Evolutionary conservation across 768 basidiomycete species (phyloP), one percentile per base, ranked within the genome.

Genomic region (Dendrothele bispora): DNA sequence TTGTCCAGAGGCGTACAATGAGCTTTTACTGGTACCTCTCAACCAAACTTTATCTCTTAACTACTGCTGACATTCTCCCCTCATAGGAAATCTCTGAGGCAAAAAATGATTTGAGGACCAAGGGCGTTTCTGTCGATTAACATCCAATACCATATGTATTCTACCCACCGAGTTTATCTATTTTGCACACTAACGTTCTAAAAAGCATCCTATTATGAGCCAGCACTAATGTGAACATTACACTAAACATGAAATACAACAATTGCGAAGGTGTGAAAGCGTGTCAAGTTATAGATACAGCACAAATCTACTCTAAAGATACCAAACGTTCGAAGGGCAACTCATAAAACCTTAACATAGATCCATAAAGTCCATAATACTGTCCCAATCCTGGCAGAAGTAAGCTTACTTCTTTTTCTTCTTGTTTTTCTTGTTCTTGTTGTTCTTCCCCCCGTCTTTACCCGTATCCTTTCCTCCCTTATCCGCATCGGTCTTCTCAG

Each of bases 1-100:
- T 55, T 88, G 87, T 61, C 84, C 87, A 32, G 87, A 91, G 55
- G 88, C 89, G 4, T 88, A 91, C 54, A 71, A 77, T 11, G 85
- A 87, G 61, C 63, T 91, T 44, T 69, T 88, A 54, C 58, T 63
- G 57, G 86, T 86, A 60, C 66, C 79, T 70, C 38, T 10, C 11
- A 32, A 5, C 14, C 22, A 26, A 28, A 37, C 36, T 51, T 44
- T 43, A 41, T n/a, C n/a, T n/a, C n/a, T n/a, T n/a, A n/a, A n/a
- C n/a, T n/a, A n/a, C n/a, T n/a, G n/a, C n/a, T 46, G 37, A 40
- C 34, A 3, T 25, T 32, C 43, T 49, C 35, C 50, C 55, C n/a
- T 59, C 49, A 30, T 39, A 85, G 83, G 84, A 88, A 70, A 83
- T 88, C 28, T 70, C 68, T 24, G 66, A 68, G 43, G 79, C 79